phyloP scores from a whole-genome alignment of 1,139 yeast genomes.

The Kodamaea sp. region DNA sequence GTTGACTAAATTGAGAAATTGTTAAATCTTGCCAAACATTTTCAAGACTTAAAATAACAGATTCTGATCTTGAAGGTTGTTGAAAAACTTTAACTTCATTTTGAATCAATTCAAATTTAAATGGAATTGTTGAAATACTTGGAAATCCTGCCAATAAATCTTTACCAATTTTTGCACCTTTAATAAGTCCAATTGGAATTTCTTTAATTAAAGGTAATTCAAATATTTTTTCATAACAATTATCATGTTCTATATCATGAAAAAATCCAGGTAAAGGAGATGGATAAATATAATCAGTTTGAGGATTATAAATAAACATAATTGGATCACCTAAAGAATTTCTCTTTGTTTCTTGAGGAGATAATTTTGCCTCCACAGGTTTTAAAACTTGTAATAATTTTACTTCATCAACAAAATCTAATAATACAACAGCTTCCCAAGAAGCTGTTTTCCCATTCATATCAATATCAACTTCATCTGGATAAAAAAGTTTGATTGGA shows the following conservation, averaged over 20 bases:
- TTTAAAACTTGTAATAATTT: constrained; percentile 67
- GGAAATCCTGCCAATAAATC: constrained; percentile 89
- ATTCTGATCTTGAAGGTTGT: constrained; percentile 78
- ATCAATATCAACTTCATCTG: constrained; percentile 83
- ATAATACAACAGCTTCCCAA: constrained; percentile 98
- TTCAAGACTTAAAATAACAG: constrained; percentile 63
- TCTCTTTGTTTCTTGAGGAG: constrained; percentile 67
- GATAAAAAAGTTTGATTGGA: constrained; percentile 88
- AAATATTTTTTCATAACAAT: constrained; percentile 61
- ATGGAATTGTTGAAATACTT: constrained; percentile 66
- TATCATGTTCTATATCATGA: constrained; percentile 72
- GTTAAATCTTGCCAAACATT: constrained; percentile 48
- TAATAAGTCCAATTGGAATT: constrained; percentile 53
- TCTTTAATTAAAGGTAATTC: constrained; percentile 49
- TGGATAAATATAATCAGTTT: constrained; percentile 61
- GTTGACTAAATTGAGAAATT: constrained; percentile 57
- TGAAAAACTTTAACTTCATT: constrained; percentile 79
- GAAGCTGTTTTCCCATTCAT: constrained; percentile 92
- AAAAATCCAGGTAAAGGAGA: constrained; percentile 81
- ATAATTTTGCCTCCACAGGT: constrained; percentile 56
- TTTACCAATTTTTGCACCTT: constrained; percentile 67
- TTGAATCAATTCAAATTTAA: constrained; percentile 43
- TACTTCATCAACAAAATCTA: constrained; percentile 86
- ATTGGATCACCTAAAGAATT: constrained; percentile 72
- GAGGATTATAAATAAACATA: constrained; percentile 72